Base-by-base conservation (phyloP, 2,329 filamentous ascomycete genomes). In the Fusarium brachygibbosum region DNA sequence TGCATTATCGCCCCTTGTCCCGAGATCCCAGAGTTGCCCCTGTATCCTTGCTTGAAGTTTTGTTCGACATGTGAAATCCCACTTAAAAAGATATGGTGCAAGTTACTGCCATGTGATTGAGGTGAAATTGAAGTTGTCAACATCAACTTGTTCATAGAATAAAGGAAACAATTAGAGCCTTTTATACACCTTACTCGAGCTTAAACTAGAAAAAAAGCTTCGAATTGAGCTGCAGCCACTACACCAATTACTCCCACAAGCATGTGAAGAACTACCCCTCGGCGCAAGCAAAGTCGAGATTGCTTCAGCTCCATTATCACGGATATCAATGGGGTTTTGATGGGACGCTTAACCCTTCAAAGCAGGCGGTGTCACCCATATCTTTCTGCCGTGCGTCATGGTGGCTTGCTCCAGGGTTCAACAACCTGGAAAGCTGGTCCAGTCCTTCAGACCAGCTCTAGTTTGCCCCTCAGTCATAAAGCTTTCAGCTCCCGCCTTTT, bases 331-430 rank as follows among this genome's bases (percentile, higher is more conserved):
- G 61, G 62, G 67, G 68, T 71, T 71, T 74, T 75, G 73, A 64
- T 74, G 73, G 63, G 73, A 48, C 66, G 70, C 74, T 72, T 73
- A 60, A 6, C 74, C 51, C 1, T 29, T 66, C 68, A 8, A 10
- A 63, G 74, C 44, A 76, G 65, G 74, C 74, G 74, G 74, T 76
- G 63, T 68, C 59, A 21, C 32, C n/a, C 17, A 50, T 57, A 53
- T 49, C 61, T 65, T 75, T 72, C 68, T 73, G 70, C 73, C 72
- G 42, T 73, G 71, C 73, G 73, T 75, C 73, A 75, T 74, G 63
- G 73, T 73, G 71, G 71, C 73, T 69, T 67, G 64, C 72, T 64
- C 63, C 68, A 66, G 64, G 67, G 72, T 75, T 75, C 73, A 75
- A 75, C 73, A 75, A 73, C 63, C 67, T 69, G 66, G 56, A 65